Base-by-base conservation (phyloP, 129 eudicot genomes). In the Silybum marianum region DNA sequence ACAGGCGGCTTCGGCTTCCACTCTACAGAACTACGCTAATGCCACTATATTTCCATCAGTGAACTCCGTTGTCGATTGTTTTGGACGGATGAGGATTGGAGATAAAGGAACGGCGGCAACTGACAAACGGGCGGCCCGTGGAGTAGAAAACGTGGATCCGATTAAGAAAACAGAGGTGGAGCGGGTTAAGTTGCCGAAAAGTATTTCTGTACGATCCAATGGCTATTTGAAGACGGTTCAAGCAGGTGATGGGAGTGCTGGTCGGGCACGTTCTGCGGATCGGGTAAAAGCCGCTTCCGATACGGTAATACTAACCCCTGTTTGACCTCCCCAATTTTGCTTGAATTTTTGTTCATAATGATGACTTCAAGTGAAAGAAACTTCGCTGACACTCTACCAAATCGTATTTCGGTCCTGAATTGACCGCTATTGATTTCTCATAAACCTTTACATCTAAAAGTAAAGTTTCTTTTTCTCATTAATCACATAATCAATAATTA, bases 121-220 rank as follows among this genome's bases (percentile, higher is more conserved):
- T 73, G 87, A 73, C 9, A 80, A 75, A 85, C 84, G 85, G 23
- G 84, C 73, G 58, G 90, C 68, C 80, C 86, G 67, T 21, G 84
- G 86, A 26, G 84, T 86, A 48, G 90, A 87, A 85, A 79, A 85
- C 69, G 90, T 88, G 81, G 84, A 82, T 72, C 91, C 75, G 19
- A 40, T 54, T 21, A 87, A 83, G 69, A 81, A 82, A 76, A 78
- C 74, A 13, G 87, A 73, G 12, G 83, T 40, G 65, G 90, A 88
- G 44, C 82, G 98, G 67, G 95, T 91, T 69, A 80, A 81, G 44
- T 66, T 94, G 87, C 97, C 98, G 6, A 94, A 94, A 80, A 94
- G 98, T 79, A 94, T 94, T 30, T 92, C 98, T 2, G 92, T 94
- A 44, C 89, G 98, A 66, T 94, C 98, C 25, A 90, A 81, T 72